Conservation (phyloP, 768 basidiomycete species). For the Suillus bovinus region DNA sequence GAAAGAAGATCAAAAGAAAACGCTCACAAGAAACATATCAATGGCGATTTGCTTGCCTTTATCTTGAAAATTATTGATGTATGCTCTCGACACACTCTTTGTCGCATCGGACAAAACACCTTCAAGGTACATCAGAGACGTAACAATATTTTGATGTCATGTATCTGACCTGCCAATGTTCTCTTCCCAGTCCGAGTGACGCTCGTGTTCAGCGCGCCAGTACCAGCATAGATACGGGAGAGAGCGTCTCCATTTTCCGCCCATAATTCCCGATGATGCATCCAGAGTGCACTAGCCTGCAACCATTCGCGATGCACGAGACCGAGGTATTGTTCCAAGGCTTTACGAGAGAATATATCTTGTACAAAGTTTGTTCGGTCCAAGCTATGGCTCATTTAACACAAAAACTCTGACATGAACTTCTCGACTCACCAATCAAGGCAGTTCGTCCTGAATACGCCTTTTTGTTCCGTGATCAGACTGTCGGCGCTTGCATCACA, state of each 20-base stretch:
- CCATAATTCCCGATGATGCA: constrained; percentile 91
- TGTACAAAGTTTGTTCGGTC: constrained; percentile 98
- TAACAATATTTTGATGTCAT: neutral
- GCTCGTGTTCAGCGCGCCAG: constrained; percentile 91
- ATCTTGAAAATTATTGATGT: constrained; percentile 98
- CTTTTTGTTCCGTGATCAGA: constrained; percentile 84
- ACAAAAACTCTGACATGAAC: constrained; percentile 7
- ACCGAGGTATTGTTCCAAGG: constrained; percentile 79
- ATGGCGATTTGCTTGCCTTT: constrained; percentile 92
- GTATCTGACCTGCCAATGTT: constrained; percentile 72
- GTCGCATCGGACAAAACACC: constrained; percentile 95
- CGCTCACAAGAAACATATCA: constrained; percentile 87
- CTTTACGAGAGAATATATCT: constrained; percentile 85
- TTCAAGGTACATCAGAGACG: constrained; percentile 25
- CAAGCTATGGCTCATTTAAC: constrained; percentile 50
- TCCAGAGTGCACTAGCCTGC: constrained; percentile 70
- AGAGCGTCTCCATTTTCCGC: constrained; percentile 95
- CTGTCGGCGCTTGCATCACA: constrained; percentile 65
- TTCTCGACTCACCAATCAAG: constrained; percentile 76
- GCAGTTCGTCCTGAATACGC: constrained; percentile 93
- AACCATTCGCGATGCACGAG: constrained; percentile 81
- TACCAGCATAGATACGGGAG: constrained; percentile 92
- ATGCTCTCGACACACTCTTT: constrained; percentile 93
- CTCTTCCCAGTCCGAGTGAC: constrained; percentile 95
- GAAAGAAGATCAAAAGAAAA: constrained; percentile 1